phyloP scores from a whole-genome alignment of 768 basidiomycete genomes.

The Cubamyces sp. region DNA sequence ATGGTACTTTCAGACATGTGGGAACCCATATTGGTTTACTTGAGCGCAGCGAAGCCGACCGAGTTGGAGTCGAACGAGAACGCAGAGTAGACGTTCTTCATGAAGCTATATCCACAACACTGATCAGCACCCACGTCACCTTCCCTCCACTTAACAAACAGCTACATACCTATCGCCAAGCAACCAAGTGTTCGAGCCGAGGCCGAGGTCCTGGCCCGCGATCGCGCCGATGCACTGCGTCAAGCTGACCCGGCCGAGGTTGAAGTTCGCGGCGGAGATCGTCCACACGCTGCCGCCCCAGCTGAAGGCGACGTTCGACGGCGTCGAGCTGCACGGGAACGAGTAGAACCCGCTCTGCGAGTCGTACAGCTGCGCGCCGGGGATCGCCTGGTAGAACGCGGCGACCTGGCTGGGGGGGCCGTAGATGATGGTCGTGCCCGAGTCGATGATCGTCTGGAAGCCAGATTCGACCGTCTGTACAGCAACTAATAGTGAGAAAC shows the following conservation, averaged over 20 bases:
- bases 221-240: constrained; percentile 31
- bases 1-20: too few species aligned
- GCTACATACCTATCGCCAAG: constrained; percentile 22
- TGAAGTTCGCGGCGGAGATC: constrained; percentile 30
- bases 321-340: constrained; percentile 26
- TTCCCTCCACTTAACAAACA: background rate
- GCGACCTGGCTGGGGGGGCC: constrained; percentile 30
- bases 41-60: constrained; percentile 31
- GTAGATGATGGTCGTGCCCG: constrained; percentile 38
- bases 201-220: constrained; percentile 24
- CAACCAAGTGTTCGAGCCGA: constrained; percentile 28
- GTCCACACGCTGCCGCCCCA: constrained; percentile 29
- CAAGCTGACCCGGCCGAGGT: constrained; percentile 19
- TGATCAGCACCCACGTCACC: background rate
- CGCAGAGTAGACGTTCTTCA: constrained; percentile 32
- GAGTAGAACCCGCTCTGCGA: constrained; percentile 30
- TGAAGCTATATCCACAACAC: constrained; percentile 9
- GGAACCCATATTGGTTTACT: constrained; percentile 1
- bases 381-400: constrained; percentile 34
- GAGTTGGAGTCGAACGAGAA: constrained; percentile 30
- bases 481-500: constrained; percentile 19
- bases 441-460: constrained; percentile 34
- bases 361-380: constrained; percentile 28
- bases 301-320: constrained; percentile 23
- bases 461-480: constrained; percentile 5